Evolutionary conservation across 768 basidiomycete species (phyloP), one percentile per base, ranked within the genome.

Genomic region (Naematelia aurantialba): DNA sequence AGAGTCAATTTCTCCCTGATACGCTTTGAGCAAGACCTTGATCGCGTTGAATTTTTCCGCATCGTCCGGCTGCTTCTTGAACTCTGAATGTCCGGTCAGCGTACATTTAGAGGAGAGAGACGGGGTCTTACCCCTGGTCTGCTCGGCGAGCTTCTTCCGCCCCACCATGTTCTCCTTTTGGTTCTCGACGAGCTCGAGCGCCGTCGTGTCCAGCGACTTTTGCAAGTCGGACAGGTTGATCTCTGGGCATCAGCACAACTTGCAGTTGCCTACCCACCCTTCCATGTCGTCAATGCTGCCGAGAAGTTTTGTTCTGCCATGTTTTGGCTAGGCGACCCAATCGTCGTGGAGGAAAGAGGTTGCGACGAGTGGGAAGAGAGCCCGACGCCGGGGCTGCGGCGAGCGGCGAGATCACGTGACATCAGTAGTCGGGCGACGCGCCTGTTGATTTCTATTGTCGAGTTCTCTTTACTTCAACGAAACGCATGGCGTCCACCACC

Each of bases 101-200:
- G n/a, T n/a, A n/a, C n/a, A 10, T 49, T 8, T 13, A 39, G 21
- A 17, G 30, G 31, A 21, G 21, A 29, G 1, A n/a, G 26, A 19
- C 0, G n/a, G 25, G 34, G 29, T 67, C 76, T n/a, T n/a, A 89
- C 94, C 94, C 81, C 94, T 89, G 0, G 96, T 99, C 76, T 89
- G 87, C 79, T 98, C 96, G 1, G 94, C 90, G 21, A 99, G 81
- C 55, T 86, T 88, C 78, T 97, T 99, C 45, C 96, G 83, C 10
- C 92, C 92, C 2, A 99, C 82, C 46, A 97, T 82, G 65, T 89
- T 91, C 80, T 98, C 94, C 80, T 97, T 99, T 81, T 97, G 93
- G 79, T 93, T 93, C 81, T 98, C 92, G 21, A 99, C 93, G 13
- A 99, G 82, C 78, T 98, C 93, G 30, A 97, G 82, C 3, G 92